These are phyloP conservation scores for Apium graveolens DNA, from an alignment of 129 eudicot species.

Conservation along the genomic window DNA sequence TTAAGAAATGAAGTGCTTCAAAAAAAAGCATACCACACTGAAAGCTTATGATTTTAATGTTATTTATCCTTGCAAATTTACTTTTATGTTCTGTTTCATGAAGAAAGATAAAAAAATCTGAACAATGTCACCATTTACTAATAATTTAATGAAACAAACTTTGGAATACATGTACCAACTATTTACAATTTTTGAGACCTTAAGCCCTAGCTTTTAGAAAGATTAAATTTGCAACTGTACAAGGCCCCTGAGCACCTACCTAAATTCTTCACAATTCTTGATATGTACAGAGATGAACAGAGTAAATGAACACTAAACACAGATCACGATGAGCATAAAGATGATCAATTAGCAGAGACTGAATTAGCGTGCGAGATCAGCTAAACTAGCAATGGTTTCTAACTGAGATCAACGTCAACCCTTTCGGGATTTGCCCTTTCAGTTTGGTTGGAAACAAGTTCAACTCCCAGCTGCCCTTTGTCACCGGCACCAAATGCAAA, in stretches of 20 bases:
- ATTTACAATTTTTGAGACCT: neutral
- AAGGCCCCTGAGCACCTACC: constrained; percentile 9
- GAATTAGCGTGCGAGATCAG: neutral
- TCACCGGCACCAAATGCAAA: constrained; percentile 97
- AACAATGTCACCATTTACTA: neutral
- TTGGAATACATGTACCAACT: neutral
- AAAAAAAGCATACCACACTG: no score
- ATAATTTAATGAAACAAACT: neutral
- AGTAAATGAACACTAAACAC: neutral
- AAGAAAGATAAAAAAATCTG: neutral
- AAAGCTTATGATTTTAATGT: neutral
- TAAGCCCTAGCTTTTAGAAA: neutral
- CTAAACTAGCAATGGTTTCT: neutral
- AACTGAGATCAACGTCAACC: constrained; percentile 75
- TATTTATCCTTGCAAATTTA: no score
- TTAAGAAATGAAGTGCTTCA: no score
- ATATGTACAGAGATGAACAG: constrained; percentile 22
- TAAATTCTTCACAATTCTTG: constrained; percentile 19
- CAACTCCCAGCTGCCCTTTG: constrained; percentile 90
- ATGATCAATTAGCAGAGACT: constrained; percentile 8
- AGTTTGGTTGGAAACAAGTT: constrained; percentile 63
- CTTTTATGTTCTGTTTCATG: neutral
- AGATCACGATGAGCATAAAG: constrained; percentile 1
- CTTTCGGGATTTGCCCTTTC: constrained; percentile 73
- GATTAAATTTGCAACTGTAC: neutral